Evolutionary conservation across 805 yeast species (phyloP).

Genomic region (Priceomyces melissophilus): DNA sequence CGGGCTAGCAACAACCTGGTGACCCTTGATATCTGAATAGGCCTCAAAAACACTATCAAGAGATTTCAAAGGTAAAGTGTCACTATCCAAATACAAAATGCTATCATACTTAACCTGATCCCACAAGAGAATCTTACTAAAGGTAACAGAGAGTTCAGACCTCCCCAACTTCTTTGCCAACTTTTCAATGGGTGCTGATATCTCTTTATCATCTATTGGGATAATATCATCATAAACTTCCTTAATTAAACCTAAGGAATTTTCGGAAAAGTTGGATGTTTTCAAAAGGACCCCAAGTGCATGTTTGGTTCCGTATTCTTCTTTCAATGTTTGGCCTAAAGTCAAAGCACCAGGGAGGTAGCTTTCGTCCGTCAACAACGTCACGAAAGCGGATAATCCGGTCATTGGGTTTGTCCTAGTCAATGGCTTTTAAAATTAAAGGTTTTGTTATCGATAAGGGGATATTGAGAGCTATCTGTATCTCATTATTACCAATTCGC

Average conservation of each 20-base stretch:
- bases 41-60: conserved; percentile 28
- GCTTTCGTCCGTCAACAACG: conserved; percentile 47
- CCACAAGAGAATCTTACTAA: conserved; percentile 60
- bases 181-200: conserved; percentile 21
- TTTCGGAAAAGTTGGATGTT: conserved; percentile 18
- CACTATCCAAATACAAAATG: conserved; percentile 62
- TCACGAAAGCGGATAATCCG: conserved; percentile 12
- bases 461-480: too few species aligned
- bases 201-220: conserved; percentile 12
- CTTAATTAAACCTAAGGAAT: conserved; percentile 25
- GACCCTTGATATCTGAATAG: conserved; percentile 14
- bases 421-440: too few species aligned
- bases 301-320: conserved; percentile 7
- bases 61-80: conserved; percentile 47
- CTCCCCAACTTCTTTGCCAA: conserved; percentile 38
- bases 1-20: conserved; percentile 53
- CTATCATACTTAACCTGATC: conserved; percentile 40
- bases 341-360: conserved; percentile 60
- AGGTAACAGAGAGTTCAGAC: conserved; percentile 51
- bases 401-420: not conserved
- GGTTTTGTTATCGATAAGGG: too few species aligned
- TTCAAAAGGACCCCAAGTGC: conserved; percentile 34
- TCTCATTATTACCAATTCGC: too few species aligned
- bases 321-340: conserved; percentile 36
- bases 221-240: conserved; percentile 27